A percentile compares a stretch with the other conserved stretches of the same genome.
These are phyloP conservation scores for Fusarium ambrosium DNA, from an alignment of 2,329 filamentous ascomycete species.

Conservation along the genomic window DNA sequence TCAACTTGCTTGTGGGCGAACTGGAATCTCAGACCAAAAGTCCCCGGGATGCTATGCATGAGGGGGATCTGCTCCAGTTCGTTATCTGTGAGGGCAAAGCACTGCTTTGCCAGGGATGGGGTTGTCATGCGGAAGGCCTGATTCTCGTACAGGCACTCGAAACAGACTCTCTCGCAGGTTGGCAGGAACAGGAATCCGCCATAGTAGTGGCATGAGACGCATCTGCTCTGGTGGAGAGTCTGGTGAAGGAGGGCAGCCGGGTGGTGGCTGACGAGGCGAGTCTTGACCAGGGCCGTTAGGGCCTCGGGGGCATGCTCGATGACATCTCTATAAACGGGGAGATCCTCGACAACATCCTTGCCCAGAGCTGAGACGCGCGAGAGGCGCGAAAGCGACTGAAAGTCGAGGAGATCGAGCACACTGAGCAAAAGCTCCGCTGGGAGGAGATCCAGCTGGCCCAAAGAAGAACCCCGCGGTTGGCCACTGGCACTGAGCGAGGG, in stretches of 20 bases:
- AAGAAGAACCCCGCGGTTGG: slow-evolving; percentile 33
- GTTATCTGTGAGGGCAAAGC: slow-evolving; percentile 40
- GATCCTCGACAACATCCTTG: slow-evolving; percentile 44
- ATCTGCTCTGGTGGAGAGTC: slow-evolving; percentile 42
- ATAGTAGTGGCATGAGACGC: slow-evolving; percentile 48
- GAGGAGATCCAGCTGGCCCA: slow-evolving; percentile 47
- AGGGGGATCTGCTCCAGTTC: slow-evolving; percentile 39
- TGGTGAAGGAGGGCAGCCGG: slow-evolving; percentile 38
- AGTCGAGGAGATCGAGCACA: slow-evolving; percentile 46
- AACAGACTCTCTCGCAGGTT: slow-evolving; percentile 50
- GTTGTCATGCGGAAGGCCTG: slow-evolving; percentile 45
- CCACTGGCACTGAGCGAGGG: slow-evolving; percentile 15
- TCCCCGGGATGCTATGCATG: slow-evolving; percentile 43
- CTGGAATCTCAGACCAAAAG: slow-evolving; percentile 38
- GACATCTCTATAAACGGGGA: slow-evolving; percentile 56
- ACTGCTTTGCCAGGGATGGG: slow-evolving; percentile 36
- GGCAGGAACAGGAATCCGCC: slow-evolving; percentile 51
- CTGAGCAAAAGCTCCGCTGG: slow-evolving; percentile 45
- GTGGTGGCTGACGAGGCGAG: slow-evolving; percentile 41
- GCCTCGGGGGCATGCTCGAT: slow-evolving; percentile 56
- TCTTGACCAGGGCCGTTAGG: slow-evolving; percentile 44
- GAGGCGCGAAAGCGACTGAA: slow-evolving; percentile 48
- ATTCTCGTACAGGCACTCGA: slow-evolving; percentile 47
- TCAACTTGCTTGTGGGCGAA: slow-evolving; percentile 28
- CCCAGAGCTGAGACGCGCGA: slow-evolving; percentile 44